phyloP scores from a whole-genome alignment of 345 rosid genomes.

The Syzygium aqueum region DNA sequence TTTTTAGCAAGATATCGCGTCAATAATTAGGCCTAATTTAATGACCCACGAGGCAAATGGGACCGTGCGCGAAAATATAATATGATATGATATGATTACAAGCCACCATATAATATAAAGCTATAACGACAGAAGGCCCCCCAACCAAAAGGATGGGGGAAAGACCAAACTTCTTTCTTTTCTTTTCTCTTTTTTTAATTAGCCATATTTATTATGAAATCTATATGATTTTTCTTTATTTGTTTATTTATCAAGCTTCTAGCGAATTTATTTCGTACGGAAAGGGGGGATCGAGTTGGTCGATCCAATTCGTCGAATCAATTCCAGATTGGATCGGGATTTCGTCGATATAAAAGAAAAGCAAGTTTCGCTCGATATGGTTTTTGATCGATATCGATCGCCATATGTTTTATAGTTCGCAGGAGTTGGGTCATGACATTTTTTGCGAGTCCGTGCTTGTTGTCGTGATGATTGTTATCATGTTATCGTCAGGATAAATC shows the following conservation, averaged over 20 bases:
- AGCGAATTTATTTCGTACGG: neutral
- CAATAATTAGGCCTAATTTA: neutral
- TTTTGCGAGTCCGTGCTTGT: neutral
- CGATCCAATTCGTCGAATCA: neutral
- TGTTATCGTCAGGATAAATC: neutral
- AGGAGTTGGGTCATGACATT: accelerated
- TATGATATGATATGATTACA: neutral
- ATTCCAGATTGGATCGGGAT: neutral
- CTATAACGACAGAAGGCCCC: neutral
- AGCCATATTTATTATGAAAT: neutral
- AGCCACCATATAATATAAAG: neutral
- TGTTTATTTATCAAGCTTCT: neutral
- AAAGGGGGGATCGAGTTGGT: neutral
- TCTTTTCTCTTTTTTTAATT: neutral
- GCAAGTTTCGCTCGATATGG: neutral
- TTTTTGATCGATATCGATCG: too few species aligned
- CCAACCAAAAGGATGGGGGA: neutral
- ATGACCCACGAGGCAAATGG: neutral
- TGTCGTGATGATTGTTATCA: accelerated
- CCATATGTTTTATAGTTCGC: too few species aligned
- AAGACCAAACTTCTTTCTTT: neutral
- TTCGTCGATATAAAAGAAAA: neutral
- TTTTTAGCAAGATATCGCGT: neutral
- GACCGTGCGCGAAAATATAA: neutral
- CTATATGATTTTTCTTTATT: neutral